phyloP scores from a whole-genome alignment of 345 rosid genomes.

The Excoecaria agallocha region DNA sequence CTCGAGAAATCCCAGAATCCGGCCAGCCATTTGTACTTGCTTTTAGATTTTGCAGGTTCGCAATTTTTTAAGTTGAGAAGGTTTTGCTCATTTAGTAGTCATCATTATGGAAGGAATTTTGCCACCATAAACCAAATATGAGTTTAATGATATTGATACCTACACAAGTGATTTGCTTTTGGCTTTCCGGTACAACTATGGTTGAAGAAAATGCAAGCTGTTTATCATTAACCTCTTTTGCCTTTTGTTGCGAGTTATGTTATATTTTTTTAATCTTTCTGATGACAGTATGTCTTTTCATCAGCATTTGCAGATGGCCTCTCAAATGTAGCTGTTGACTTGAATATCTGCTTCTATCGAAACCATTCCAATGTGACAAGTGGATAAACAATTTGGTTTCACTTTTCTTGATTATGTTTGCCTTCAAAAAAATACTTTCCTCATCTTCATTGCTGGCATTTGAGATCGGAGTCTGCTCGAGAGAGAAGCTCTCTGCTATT shows the following conservation, averaged over 20 bases:
- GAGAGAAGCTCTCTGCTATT: slow-evolving; percentile 39
- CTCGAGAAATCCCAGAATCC: not conserved
- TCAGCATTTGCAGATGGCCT: slow-evolving; percentile 15
- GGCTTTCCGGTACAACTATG: not conserved
- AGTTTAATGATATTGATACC: not conserved
- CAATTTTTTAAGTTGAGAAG: not conserved
- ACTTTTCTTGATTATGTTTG: slow-evolving; percentile 35
- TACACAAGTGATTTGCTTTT: not conserved
- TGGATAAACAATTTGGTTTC: not conserved
- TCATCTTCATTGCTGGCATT: slow-evolving; percentile 29
- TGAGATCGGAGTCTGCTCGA: slow-evolving; percentile 45
- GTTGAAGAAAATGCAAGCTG: not conserved
- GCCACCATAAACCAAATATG: not conserved
- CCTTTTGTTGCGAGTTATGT: not conserved
- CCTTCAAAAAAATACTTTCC: slow-evolving; percentile 19
- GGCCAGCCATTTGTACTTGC: not conserved
- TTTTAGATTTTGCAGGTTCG: slow-evolving; percentile 3
- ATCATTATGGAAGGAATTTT: not conserved
- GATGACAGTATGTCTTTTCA: not conserved
- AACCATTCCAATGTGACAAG: slow-evolving; percentile 11
- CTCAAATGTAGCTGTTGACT: slow-evolving; percentile 26
- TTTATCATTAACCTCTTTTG: not conserved
- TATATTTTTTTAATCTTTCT: not conserved
- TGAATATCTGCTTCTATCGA: slow-evolving; percentile 12
- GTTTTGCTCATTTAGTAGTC: not conserved